Conservation (phyloP, 2,329 filamentous ascomycete genomes). For the Venturia aucupariae region DNA sequence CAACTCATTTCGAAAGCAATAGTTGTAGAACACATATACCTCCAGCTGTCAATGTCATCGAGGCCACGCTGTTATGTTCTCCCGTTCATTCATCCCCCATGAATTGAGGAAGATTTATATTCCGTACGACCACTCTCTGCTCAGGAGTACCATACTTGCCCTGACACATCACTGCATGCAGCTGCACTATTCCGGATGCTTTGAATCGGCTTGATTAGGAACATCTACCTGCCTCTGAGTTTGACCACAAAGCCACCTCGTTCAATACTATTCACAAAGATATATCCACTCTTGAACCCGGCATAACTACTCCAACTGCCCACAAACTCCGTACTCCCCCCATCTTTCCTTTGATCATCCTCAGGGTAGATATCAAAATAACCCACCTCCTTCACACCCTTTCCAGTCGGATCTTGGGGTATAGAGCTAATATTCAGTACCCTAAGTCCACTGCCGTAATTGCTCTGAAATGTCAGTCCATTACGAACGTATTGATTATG, state of each 20-base stretch:
- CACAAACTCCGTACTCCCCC: conserved; percentile 30
- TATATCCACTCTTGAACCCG: conserved; percentile 30
- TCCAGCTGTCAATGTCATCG: too few relatives aligned
- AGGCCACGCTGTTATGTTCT: not conserved
- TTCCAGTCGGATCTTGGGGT: conserved; percentile 22
- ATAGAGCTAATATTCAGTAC: conserved; percentile 26
- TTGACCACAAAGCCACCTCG: conserved; percentile 27
- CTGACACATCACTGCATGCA: too few relatives aligned
- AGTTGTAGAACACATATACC: too few relatives aligned
- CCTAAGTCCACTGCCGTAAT: conserved; percentile 41
- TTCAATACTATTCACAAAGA: conserved; percentile 34
- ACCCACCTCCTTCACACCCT: conserved; percentile 24
- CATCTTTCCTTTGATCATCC: conserved; percentile 22
- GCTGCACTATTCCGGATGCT: not conserved
- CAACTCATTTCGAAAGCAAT: not conserved
- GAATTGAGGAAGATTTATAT: not conserved
- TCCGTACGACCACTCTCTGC: not conserved
- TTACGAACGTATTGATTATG: conserved; percentile 43
- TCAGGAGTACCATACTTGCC: not conserved
- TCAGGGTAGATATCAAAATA: conserved; percentile 28
- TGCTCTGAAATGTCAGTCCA: conserved; percentile 40
- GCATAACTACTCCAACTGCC: conserved; percentile 29
- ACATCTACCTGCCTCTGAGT: not conserved
- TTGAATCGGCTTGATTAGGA: not conserved
- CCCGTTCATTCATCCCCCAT: not conserved